Evolutionary conservation across 2,329 filamentous ascomycete genomes (phyloP).

Genomic region (Colletotrichum tanaceti): DNA sequence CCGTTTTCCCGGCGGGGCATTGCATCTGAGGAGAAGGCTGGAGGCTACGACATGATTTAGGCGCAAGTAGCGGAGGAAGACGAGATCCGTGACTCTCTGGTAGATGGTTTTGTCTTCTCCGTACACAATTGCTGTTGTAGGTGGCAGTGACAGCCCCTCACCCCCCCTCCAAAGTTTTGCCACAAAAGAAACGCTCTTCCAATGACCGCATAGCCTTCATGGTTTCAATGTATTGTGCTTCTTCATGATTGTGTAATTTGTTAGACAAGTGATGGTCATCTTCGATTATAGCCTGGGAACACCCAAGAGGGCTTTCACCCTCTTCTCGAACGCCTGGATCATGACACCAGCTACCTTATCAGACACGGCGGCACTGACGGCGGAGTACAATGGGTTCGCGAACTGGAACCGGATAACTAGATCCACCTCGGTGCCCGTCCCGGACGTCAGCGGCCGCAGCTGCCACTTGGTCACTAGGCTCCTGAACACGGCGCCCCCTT

Average conservation of each 20-base stretch:
- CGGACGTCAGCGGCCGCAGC: constrained; percentile 60
- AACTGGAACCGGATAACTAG: constrained; percentile 86
- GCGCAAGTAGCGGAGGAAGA: constrained; percentile 22
- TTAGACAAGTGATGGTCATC: neutral
- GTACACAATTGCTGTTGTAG: constrained; percentile 7
- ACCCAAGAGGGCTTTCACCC: constrained; percentile 71
- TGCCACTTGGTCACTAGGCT: constrained; percentile 78
- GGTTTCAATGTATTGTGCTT: neutral
- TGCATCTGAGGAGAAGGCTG: constrained; percentile 25
- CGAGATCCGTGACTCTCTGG: constrained; percentile 7
- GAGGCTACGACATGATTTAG: constrained; percentile 17
- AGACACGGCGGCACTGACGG: constrained; percentile 83
- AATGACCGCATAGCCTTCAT: neutral
- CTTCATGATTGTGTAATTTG: constrained; percentile 1
- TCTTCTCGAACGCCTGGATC: constrained; percentile 92
- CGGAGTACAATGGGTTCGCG: constrained; percentile 86
- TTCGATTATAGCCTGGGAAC: constrained; percentile 19
- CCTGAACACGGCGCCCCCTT: constrained; percentile 67
- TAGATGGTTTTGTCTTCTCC: constrained; percentile 17
- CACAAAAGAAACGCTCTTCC: neutral
- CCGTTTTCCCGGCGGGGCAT: neutral
- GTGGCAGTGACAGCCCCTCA: neutral
- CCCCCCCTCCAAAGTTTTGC: neutral
- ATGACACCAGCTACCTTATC: constrained; percentile 87
- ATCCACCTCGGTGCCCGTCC: constrained; percentile 73